Evolutionary conservation across 1,284 basidiomycete species (phyloP), one percentile per base, ranked within the genome.

Genomic region (Moesziomyces antarcticus): DNA sequence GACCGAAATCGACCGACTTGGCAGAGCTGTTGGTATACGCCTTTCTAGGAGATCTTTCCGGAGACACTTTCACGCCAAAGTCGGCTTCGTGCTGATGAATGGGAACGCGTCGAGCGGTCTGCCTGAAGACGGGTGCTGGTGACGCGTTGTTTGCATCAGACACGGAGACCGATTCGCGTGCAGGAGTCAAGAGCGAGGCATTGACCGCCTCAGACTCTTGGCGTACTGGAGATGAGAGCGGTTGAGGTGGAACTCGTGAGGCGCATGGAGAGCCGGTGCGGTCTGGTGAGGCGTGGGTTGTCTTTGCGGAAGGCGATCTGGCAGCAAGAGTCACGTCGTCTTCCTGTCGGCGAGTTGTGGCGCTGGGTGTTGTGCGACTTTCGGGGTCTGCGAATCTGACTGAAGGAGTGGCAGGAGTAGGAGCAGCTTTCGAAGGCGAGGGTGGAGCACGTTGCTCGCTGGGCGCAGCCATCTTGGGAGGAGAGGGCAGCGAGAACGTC

Each of bases 1-100:
- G 18, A 16, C 53, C 53, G n/a, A 51, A 62, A 3, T 73, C 70
- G 27, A 56, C 62, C 7, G 33, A 24, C 22, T 60, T 51, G 5
- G 70, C 64, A 4, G 70, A 73, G 40, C 64, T 68, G 35, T 68
- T 67, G 20, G 56, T 52, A n/a, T 73, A 64, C 1, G 37, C 55
- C 27, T 58, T 63, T 30, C 50, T 60, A 20, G 70, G 70, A 24
- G 70, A 73, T 27, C 56, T 67, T 18, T 63, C 64, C 5, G 70
- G 70, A 6, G 70, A 73, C 5, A 73, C 46, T 20, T 64, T 73
- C 50, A 73, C 70, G n/a, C 70, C 70, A 40, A 73, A 73, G 9
- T 73, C 70, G 24, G 64, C 70, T 41, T 73, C 70, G 45, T 73
- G 70, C 70, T 73, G 70, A 21, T 68, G 56, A 11, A 73, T 54